Conservation (phyloP, 805 yeast species). For the Metschnikowia gelsemii region DNA sequence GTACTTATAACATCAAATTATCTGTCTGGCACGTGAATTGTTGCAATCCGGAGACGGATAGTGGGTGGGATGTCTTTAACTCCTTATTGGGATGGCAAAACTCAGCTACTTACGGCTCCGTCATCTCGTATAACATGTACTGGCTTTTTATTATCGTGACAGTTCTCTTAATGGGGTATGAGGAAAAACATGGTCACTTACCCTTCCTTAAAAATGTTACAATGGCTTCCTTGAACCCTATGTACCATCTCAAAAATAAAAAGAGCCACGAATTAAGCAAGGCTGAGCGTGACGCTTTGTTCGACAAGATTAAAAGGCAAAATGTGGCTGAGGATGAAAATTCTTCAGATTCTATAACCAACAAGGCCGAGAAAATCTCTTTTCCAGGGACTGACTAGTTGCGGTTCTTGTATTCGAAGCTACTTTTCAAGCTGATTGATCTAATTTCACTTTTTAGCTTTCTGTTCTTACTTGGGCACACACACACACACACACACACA, state of each 20-base stretch:
- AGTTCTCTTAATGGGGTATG: conserved; percentile 65
- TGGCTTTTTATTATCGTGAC: conserved; percentile 69
- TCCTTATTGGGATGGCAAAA: conserved; percentile 97
- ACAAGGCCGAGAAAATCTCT: conserved; percentile 12
- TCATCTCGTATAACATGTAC: conserved; percentile 81
- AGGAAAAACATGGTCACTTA: conserved; percentile 81
- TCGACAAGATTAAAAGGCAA: conserved; percentile 31
- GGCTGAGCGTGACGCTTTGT: conserved; percentile 54
- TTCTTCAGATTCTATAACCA: conserved; percentile 12
- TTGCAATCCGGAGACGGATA: conserved; percentile 88
- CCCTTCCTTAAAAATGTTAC: conserved; percentile 52
- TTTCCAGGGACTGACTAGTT: conserved; percentile 4
- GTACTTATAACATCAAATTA: conserved; percentile 78
- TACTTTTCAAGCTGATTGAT: background rate
- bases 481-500: conserved; percentile 21
- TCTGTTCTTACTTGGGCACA: conserved; percentile 2
- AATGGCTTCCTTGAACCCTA: conserved; percentile 60
- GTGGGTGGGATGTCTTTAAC: conserved; percentile 97
- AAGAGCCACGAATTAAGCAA: conserved; percentile 56
- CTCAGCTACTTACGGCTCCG: conserved; percentile 91
- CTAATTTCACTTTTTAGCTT: background rate
- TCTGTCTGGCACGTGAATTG: conserved; percentile 97
- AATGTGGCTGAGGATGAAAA: conserved; percentile 15
- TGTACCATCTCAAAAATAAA: conserved; percentile 68
- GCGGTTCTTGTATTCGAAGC: background rate